A percentile compares a stretch with the other conserved stretches of the same genome.
These are phyloP conservation scores for Sporothrix luriei DNA, from an alignment of 2,329 filamentous ascomycete genomes.

Conservation along the genomic window DNA sequence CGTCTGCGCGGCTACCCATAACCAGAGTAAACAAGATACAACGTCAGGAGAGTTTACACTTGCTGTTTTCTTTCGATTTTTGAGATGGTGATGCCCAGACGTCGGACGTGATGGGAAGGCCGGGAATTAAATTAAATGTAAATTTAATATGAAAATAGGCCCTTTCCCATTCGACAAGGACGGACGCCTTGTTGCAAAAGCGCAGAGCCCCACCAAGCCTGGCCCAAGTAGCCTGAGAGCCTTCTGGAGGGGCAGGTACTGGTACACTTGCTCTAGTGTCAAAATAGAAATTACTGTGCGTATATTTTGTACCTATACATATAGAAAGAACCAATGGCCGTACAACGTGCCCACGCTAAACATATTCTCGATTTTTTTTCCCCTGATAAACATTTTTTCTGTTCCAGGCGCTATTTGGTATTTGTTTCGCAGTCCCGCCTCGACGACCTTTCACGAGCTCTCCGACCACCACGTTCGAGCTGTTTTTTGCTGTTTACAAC, in stretches of 20 bases:
- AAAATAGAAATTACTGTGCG: not conserved
- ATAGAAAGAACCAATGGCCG: conserved; percentile 13
- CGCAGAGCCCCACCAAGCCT: conserved; percentile 17
- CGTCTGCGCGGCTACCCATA: not conserved
- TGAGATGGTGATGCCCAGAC: not conserved
- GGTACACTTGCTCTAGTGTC: not conserved
- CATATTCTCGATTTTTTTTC: conserved; percentile 21
- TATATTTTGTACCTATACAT: not conserved
- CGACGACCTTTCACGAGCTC: conserved; percentile 5
- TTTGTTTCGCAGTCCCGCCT: conserved; percentile 16
- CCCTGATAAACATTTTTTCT: conserved; percentile 28
- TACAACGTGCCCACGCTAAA: conserved; percentile 25
- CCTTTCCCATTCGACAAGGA: not conserved
- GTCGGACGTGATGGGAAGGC: not conserved
- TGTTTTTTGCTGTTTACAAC: not conserved
- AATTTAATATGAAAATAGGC: not conserved
- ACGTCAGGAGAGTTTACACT: not conserved
- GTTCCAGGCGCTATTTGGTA: not conserved
- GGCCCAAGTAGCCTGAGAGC: not conserved
- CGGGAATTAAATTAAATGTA: conserved; percentile 22
- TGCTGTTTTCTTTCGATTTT: not conserved
- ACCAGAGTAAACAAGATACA: not conserved
- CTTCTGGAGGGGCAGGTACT: conserved; percentile 24
- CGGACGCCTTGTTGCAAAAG: conserved; percentile 10
- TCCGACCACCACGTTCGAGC: not conserved